These are phyloP conservation scores for Podospora bellae-mahoneyi DNA, from an alignment of 495 filamentous ascomycete genomes.

Conservation along the genomic window DNA sequence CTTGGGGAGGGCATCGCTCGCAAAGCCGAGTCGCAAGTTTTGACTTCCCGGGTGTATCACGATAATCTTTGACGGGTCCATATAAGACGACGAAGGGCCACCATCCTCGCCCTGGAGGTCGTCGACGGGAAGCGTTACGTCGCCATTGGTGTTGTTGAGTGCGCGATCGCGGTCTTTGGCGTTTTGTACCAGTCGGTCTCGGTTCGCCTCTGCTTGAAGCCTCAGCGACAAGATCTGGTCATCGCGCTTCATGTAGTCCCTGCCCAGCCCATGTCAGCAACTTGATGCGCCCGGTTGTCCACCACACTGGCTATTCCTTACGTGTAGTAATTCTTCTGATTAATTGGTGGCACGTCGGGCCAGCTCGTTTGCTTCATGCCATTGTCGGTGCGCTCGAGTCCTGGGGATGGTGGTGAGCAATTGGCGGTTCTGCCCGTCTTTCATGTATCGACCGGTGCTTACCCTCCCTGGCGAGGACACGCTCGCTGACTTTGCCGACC, in stretches of 20 bases:
- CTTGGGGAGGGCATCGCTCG: conserved; percentile 91
- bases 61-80: conserved; percentile 82
- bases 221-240: conserved; percentile 90
- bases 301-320: conserved; percentile 45
- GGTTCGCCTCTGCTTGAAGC: conserved; percentile 75
- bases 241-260: conserved; percentile 96
- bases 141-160: conserved; percentile 67
- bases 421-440: background rate
- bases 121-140: conserved; percentile 53
- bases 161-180: conserved; percentile 85
- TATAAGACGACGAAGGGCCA: conserved; percentile 55
- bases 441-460: conserved; percentile 8
- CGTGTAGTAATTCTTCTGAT: conserved; percentile 99
- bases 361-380: conserved; percentile 91
- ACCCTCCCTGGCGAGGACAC: conserved; percentile 52
- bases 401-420: conserved; percentile 44
- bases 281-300: background rate
- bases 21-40: conserved; percentile 86
- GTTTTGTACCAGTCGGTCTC: conserved; percentile 72
- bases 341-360: conserved; percentile 88
- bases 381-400: conserved; percentile 94
- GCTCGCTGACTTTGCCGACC: conserved; percentile 55
- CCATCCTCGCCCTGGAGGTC: conserved; percentile 59
- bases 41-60: conserved; percentile 98
- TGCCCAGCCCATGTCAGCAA: conserved; percentile 38